Evolutionary conservation across 257 asterid genomes (phyloP).

Genomic region (Petunia secreta): DNA sequence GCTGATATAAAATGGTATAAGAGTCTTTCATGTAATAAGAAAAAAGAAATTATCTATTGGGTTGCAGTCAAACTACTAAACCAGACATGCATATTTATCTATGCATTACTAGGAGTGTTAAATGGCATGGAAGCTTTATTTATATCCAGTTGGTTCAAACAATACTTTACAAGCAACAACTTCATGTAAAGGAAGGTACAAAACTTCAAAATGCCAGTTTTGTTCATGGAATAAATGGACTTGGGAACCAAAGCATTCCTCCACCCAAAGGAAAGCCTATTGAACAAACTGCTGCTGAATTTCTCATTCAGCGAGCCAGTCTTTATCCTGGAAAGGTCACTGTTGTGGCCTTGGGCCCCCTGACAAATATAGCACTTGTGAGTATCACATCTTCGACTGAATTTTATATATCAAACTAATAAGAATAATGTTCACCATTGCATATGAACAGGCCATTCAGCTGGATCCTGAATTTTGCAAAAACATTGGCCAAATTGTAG

Average conservation of each 20-base stretch:
- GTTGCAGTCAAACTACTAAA: no score
- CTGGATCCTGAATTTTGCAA: conserved; percentile 68
- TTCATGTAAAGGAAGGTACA: conserved; percentile 71
- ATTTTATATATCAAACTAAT: no score
- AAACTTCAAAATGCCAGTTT: conserved; percentile 88
- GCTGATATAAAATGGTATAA: no score
- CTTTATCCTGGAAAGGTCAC: conserved; percentile 81
- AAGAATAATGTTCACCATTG: neutral
- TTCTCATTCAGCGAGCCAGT: conserved; percentile 69
- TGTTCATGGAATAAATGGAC: conserved; percentile 94
- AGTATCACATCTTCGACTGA: conserved; percentile 30
- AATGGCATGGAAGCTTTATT: no score
- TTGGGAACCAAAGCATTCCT: conserved; percentile 94
- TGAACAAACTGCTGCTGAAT: conserved; percentile 72
- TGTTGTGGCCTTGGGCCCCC: conserved; percentile 91
- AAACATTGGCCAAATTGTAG: conserved; percentile 74
- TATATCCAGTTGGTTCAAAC: no score
- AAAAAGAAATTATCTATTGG: no score
- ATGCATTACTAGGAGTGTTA: no score
- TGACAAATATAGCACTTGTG: conserved; percentile 87
- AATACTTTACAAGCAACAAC: no score
- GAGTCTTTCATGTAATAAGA: no score
- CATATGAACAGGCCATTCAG: conserved; percentile 70
- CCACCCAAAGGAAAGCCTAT: conserved; percentile 78
- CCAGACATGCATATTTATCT: no score